phyloP scores from a whole-genome alignment of 768 basidiomycete species.

The Tulasnella sp. region DNA sequence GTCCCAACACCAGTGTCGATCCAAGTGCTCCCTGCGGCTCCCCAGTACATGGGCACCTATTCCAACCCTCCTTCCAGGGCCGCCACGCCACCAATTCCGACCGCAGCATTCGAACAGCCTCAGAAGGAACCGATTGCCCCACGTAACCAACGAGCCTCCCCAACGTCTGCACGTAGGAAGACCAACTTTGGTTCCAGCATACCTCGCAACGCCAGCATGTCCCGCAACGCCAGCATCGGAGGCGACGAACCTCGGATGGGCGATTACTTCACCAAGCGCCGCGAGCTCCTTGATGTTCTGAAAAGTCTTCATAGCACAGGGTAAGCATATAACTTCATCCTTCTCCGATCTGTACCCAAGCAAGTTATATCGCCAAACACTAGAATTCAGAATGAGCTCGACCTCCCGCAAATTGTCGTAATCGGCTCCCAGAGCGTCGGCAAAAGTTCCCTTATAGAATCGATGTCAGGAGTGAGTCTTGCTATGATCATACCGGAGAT shows the following conservation, averaged over 20 bases:
- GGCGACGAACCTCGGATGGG: constrained; percentile 36
- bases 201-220: neutral
- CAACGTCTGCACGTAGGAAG: neutral
- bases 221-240: neutral
- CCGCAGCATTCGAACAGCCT: neutral
- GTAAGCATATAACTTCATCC: neutral
- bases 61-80: neutral
- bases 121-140: neutral
- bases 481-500: neutral
- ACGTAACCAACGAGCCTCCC: neutral
- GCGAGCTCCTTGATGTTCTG: constrained; percentile 14
- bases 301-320: constrained; percentile 23
- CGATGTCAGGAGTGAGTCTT: constrained; percentile 48
- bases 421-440: constrained; percentile 71
- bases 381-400: constrained; percentile 48
- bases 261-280: constrained; percentile 11
- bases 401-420: constrained; percentile 69
- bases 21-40: neutral
- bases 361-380: neutral
- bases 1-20: too few species aligned
- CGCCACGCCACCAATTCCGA: neutral
- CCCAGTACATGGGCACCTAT: neutral
- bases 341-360: neutral
- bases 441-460: constrained; percentile 73
- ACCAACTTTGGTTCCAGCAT: neutral